Conservation (phyloP, 768 basidiomycete species). For the Lactarius quietus region DNA sequence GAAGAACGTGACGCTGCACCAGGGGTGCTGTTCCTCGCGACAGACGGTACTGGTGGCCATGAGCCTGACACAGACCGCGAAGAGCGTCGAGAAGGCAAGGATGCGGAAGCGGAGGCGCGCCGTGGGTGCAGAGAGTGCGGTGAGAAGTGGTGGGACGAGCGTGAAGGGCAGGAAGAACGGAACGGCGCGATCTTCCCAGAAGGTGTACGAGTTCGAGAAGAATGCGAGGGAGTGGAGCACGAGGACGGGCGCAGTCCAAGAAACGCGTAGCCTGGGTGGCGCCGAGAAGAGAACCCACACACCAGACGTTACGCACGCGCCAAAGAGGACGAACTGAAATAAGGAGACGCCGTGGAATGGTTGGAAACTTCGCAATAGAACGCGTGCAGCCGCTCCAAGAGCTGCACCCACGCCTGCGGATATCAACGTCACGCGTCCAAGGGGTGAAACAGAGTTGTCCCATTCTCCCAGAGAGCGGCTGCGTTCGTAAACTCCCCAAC, state of each 20-base stretch:
- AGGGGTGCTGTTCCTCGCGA: constrained; percentile 90
- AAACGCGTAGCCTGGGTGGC: constrained; percentile 31
- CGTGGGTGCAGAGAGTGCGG: constrained; percentile 65
- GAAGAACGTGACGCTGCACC: constrained; percentile 89
- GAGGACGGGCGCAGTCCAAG: constrained; percentile 40
- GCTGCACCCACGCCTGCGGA: constrained; percentile 8
- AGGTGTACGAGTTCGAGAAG: constrained; percentile 93
- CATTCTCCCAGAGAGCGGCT: constrained; percentile 41
- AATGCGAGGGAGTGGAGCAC: constrained; percentile 72
- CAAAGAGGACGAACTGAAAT: constrained; percentile 19
- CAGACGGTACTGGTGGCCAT: constrained; percentile 84
- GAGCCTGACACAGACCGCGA: constrained; percentile 65
- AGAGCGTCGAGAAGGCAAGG: constrained; percentile 63
- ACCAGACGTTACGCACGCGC: constrained; percentile 38
- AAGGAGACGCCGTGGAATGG: constrained; percentile 27
- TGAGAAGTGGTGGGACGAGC: constrained; percentile 55
- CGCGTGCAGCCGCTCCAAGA: constrained; percentile 1
- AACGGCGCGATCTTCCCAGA: constrained; percentile 91
- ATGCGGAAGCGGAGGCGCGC: constrained; percentile 70
- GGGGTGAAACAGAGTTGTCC: constrained; percentile 42
- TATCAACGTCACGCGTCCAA: constrained; percentile 9
- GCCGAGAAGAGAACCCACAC: constrained; percentile 27
- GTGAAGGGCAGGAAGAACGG: constrained; percentile 70
- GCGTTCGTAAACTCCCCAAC: constrained; percentile 52
- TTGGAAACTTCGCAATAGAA: background rate